A percentile compares a stretch with the other conserved stretches of the same genome.
Evolutionary conservation across 2,329 filamentous ascomycete species (phyloP).

Genomic region (Thermothelomyces thermophilus): DNA sequence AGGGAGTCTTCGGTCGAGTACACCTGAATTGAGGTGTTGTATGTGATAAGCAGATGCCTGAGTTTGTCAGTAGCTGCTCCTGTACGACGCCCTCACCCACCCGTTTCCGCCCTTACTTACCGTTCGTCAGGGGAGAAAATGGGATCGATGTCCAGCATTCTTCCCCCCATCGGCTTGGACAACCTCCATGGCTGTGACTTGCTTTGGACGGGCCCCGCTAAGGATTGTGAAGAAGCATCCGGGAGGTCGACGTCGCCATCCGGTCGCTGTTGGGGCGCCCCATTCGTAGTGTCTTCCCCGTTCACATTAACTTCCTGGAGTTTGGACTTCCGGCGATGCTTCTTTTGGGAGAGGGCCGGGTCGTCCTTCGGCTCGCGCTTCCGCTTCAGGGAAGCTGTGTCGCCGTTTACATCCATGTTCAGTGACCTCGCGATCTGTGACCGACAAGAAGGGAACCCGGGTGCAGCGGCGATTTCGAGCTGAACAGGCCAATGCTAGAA

Average conservation of each 20-base stretch:
- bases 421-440: slow-evolving; percentile 12
- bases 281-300: slow-evolving; percentile 4
- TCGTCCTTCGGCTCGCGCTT: slow-evolving; percentile 30
- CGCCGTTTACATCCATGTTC: slow-evolving; percentile 25
- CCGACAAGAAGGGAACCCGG: not conserved
- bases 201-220: not conserved
- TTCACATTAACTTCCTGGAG: slow-evolving; percentile 7
- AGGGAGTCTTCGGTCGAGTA: slow-evolving; percentile 79
- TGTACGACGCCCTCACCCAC: not conserved
- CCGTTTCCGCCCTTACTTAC: slow-evolving; percentile 34
- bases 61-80: slow-evolving; percentile 24
- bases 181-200: slow-evolving; percentile 44
- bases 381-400: slow-evolving; percentile 27
- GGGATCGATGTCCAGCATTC: slow-evolving; percentile 59
- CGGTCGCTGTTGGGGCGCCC: not conserved
- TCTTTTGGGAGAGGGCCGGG: slow-evolving; percentile 22
- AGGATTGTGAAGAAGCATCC: slow-evolving; percentile 12
- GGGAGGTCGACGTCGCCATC: slow-evolving; percentile 17
- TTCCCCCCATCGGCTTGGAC: slow-evolving; percentile 58
- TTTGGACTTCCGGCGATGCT: slow-evolving; percentile 23
- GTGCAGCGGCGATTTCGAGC: not conserved
- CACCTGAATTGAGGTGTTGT: slow-evolving; percentile 68
- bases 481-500: slow-evolving; percentile 2
- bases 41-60: slow-evolving; percentile 69
- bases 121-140: slow-evolving; percentile 56